These are phyloP conservation scores for Adansonia rubrostipa DNA, from an alignment of 441 rosid genomes.

Conservation along the genomic window DNA sequence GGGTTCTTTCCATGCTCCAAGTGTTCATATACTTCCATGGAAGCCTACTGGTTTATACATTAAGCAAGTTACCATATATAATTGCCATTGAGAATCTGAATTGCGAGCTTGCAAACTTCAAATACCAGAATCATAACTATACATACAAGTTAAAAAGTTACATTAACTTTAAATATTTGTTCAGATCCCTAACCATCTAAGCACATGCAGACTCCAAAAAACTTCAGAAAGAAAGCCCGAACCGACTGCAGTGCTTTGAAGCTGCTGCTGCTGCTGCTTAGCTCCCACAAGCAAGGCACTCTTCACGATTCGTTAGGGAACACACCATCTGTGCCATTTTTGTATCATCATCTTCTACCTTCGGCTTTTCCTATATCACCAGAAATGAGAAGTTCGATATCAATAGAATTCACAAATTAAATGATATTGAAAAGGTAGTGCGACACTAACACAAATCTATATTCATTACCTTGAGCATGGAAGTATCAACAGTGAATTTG, in stretches of 20 bases:
- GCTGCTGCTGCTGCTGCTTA: constrained; percentile 21
- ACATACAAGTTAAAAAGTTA: background rate
- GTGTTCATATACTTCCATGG: background rate
- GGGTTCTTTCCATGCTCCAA: background rate
- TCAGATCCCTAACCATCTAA: background rate
- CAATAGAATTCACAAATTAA: background rate
- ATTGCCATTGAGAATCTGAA: background rate
- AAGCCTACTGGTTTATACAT: background rate
- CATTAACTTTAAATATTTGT: background rate
- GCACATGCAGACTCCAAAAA: background rate
- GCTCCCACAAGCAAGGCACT: constrained; percentile 91
- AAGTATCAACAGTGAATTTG: constrained; percentile 88
- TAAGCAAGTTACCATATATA: background rate
- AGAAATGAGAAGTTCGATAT: background rate
- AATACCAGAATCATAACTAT: background rate
- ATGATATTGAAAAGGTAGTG: background rate
- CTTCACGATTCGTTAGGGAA: constrained; percentile 81
- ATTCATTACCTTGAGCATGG: constrained; percentile 52
- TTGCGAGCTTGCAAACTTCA: background rate
- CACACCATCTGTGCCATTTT: constrained; percentile 87
- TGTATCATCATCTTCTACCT: constrained; percentile 45
- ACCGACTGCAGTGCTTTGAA: background rate
- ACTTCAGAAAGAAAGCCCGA: background rate
- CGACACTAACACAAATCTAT: background rate
- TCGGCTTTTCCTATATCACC: constrained; percentile 46